phyloP scores from a whole-genome alignment of 129 eudicot species.

The Logfia minima region DNA sequence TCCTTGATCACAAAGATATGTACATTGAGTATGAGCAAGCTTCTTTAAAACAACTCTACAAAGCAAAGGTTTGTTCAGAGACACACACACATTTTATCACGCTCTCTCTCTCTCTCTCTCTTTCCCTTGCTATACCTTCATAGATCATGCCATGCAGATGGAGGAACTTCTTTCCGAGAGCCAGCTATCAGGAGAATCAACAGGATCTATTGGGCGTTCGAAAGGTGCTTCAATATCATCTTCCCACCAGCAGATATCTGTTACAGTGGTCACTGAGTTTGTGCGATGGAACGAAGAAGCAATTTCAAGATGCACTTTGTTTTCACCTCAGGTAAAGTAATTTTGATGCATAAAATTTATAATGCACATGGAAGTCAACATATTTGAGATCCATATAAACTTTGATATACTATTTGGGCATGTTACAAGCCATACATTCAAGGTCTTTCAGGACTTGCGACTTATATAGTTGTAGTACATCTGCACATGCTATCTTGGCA shows the following conservation, averaged over 20 bases:
- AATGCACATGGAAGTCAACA: slow-evolving; percentile 4
- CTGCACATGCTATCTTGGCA: neutral
- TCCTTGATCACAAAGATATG: slow-evolving; percentile 84
- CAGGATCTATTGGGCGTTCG: slow-evolving; percentile 90
- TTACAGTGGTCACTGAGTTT: slow-evolving; percentile 97
- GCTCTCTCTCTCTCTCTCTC: slow-evolving; percentile 15
- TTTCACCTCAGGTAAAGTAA: slow-evolving; percentile 74
- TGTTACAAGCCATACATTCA: slow-evolving; percentile 5
- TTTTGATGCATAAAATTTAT: slow-evolving; percentile 14
- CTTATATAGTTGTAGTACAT: neutral
- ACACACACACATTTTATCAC: neutral
- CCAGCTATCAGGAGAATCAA: slow-evolving; percentile 69
- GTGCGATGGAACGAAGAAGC: slow-evolving; percentile 99
- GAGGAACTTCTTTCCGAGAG: slow-evolving; percentile 88
- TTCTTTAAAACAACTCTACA: slow-evolving; percentile 83
- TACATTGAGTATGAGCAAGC: slow-evolving; percentile 94
- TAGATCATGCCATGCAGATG: slow-evolving; percentile 47
- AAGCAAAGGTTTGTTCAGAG: slow-evolving; percentile 62
- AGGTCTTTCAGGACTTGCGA: neutral
- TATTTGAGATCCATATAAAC: slow-evolving; percentile 12
- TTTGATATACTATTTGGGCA: slow-evolving; percentile 13
- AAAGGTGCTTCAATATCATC: slow-evolving; percentile 89
- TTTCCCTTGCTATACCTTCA: slow-evolving; percentile 23
- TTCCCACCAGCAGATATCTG: slow-evolving; percentile 91
- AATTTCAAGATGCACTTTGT: slow-evolving; percentile 77